Conservation (phyloP, 208 protist genomes). For the Strigomonas culicis region DNA sequence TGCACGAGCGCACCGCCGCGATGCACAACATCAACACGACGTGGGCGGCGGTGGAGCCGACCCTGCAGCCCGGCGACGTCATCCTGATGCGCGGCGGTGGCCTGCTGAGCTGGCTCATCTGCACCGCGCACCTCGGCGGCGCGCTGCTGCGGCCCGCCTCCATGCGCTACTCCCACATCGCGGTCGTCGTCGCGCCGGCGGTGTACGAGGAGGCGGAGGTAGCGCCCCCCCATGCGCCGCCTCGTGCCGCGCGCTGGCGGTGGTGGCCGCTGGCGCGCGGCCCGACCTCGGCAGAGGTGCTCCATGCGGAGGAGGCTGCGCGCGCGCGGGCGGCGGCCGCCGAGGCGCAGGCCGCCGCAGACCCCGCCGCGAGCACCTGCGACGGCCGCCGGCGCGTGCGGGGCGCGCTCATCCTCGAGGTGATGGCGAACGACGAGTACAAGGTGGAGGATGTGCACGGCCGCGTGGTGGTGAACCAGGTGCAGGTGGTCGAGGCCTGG, state of each 20-base stretch:
- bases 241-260: too few relatives aligned
- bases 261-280: too few relatives aligned
- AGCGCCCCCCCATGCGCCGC: too few relatives aligned
- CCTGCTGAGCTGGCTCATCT: slow-evolving; percentile 50
- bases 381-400: too few relatives aligned
- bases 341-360: too few relatives aligned
- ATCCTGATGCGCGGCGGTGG: slow-evolving; percentile 67
- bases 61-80: slow-evolving; percentile 69
- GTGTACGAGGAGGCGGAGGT: slow-evolving; percentile 25
- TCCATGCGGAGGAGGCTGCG: too few relatives aligned
- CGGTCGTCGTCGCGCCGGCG: slow-evolving; percentile 73
- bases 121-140: slow-evolving; percentile 43
- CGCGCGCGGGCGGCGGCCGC: too few relatives aligned
- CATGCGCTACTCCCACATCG: slow-evolving; percentile 80
- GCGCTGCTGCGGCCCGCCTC: slow-evolving; percentile 34
- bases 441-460: slow-evolving; percentile 58
- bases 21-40: slow-evolving; percentile 3
- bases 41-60: slow-evolving; percentile 71
- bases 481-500: slow-evolving; percentile 59
- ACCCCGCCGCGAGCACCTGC: too few relatives aligned
- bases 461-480: slow-evolving; percentile 33
- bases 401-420: slow-evolving; percentile 69
- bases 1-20: slow-evolving; percentile 26
- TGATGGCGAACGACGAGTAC: slow-evolving; percentile 71
- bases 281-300: too few relatives aligned